Evolutionary conservation across 768 basidiomycete genomes (phyloP).

Genomic region (Hygrophoropsis aurantiaca): DNA sequence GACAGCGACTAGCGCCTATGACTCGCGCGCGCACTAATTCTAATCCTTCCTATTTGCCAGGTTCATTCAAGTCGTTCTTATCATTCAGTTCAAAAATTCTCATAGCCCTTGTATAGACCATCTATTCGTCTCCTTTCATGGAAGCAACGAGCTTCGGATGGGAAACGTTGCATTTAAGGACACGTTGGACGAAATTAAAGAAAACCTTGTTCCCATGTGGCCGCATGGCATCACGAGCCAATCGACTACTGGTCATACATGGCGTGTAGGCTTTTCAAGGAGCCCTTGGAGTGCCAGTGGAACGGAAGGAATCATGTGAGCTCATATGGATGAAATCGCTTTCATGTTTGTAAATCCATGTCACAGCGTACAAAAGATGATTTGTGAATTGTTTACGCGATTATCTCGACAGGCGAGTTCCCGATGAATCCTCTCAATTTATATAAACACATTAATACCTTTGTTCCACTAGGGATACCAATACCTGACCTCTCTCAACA

Average conservation of each 20-base stretch:
- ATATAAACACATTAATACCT: too few relatives aligned
- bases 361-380: slow-evolving; percentile 57
- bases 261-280: slow-evolving; percentile 63
- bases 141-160: slow-evolving; percentile 59
- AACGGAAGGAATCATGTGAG: slow-evolving; percentile 53
- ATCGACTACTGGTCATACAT: slow-evolving; percentile 38
- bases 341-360: slow-evolving; percentile 4
- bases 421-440: not conserved
- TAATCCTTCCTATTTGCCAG: slow-evolving; percentile 32
- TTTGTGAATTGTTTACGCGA: slow-evolving; percentile 58
- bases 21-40: slow-evolving; percentile 36
- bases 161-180: slow-evolving; percentile 47
- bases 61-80: slow-evolving; percentile 11
- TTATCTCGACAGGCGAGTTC: slow-evolving; percentile 56
- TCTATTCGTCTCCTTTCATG: slow-evolving; percentile 68
- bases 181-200: slow-evolving; percentile 59
- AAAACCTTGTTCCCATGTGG: slow-evolving; percentile 63
- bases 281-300: slow-evolving; percentile 69
- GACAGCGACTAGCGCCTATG: slow-evolving; percentile 30
- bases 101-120: slow-evolving; percentile 49
- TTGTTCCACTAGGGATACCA: slow-evolving; percentile 63
- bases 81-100: slow-evolving; percentile 1
- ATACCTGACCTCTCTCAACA: slow-evolving; percentile 64
- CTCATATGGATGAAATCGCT: not conserved
- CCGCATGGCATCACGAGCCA: slow-evolving; percentile 54